These are phyloP conservation scores for Cenchrus fungigraminus DNA, from an alignment of 176 grass and related monocot genomes.

Conservation along the genomic window DNA sequence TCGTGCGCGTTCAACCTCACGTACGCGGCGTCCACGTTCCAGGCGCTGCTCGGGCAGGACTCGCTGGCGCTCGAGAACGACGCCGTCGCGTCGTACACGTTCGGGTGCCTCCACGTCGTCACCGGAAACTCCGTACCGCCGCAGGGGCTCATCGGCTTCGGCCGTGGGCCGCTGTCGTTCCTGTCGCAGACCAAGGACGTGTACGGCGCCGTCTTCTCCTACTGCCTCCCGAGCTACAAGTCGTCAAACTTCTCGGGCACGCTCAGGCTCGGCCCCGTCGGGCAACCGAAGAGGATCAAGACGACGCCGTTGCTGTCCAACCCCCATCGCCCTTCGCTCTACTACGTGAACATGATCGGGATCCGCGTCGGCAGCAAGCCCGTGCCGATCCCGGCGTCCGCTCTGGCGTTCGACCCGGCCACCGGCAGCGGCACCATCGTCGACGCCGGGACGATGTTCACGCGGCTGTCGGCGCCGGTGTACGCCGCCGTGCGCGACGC, in stretches of 20 bases:
- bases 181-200: constrained; percentile 63
- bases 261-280: constrained; percentile 59
- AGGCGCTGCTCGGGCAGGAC: constrained; percentile 67
- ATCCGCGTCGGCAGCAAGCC: constrained; percentile 61
- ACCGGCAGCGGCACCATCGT: constrained; percentile 70
- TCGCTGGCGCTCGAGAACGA: constrained; percentile 48
- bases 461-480: constrained; percentile 58
- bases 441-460: constrained; percentile 89
- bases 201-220: constrained; percentile 72
- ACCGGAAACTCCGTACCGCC: constrained; percentile 52
- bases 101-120: constrained; percentile 72
- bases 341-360: constrained; percentile 75
- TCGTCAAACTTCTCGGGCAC: constrained; percentile 79
- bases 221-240: constrained; percentile 84
- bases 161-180: constrained; percentile 76
- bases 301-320: constrained; percentile 70
- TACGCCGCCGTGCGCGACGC: constrained; percentile 73
- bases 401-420: constrained; percentile 56
- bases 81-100: constrained; percentile 51
- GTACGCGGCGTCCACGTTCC: constrained; percentile 62
- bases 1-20: constrained; percentile 71
- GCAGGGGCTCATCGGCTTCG: constrained; percentile 79
- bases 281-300: constrained; percentile 67
- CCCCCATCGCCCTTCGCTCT: constrained; percentile 70
- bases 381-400: constrained; percentile 47